Conservation (phyloP, 129 eudicot species). For the Silybum marianum region DNA sequence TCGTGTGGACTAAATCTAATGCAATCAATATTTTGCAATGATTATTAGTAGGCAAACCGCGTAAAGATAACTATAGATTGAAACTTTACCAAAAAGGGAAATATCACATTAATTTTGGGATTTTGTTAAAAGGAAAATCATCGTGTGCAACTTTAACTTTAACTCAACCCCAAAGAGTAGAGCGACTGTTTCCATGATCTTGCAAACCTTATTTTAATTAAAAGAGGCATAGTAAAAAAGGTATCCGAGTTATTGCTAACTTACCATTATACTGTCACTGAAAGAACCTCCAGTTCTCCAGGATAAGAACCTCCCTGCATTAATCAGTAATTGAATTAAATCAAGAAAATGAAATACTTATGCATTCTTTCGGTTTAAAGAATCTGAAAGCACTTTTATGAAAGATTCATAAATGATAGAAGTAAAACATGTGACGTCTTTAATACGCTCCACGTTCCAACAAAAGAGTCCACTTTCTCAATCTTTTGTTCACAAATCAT, state of each 20-base stretch:
- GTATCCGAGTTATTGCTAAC: constrained; percentile 5
- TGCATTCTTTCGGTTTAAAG: neutral
- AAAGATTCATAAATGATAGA: neutral
- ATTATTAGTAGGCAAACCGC: neutral
- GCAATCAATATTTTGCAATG: neutral
- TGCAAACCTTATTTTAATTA: neutral
- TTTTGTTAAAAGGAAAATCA: too few species aligned
- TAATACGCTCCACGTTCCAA: neutral
- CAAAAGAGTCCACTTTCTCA: neutral
- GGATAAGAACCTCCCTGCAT: constrained; percentile 68
- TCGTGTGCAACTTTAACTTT: too few species aligned
- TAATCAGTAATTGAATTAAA: neutral
- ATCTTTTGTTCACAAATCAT: neutral
- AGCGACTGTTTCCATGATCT: too few species aligned
- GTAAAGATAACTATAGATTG: neutral
- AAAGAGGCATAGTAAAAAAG: neutral
- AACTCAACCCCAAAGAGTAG: too few species aligned
- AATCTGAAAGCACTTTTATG: neutral
- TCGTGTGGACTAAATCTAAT: neutral
- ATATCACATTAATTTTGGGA: neutral
- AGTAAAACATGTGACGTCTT: constrained; percentile 6
- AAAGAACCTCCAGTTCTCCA: constrained; percentile 62
- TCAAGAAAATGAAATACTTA: neutral
- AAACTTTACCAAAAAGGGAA: neutral
- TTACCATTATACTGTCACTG: constrained; percentile 59